Evolutionary conservation across 345 rosid genomes (phyloP), one percentile per base, ranked within the genome.

Genomic region (Kandelia obovata): DNA sequence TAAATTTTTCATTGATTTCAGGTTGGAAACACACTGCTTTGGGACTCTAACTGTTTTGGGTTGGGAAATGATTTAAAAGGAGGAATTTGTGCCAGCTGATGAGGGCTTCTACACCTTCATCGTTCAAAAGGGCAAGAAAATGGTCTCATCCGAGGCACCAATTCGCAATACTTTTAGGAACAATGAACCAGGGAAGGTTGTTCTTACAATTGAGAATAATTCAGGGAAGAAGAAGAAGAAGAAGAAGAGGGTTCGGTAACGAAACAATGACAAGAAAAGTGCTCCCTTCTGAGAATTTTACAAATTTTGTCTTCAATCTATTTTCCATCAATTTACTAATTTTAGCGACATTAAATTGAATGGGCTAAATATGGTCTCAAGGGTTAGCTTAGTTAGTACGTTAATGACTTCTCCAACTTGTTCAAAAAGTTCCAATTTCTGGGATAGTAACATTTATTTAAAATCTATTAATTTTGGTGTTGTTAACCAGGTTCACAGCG

Each of bases 61-160:
- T 15, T 84, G 98, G 96, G 95, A 92, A 84, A 95, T 89, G 80
- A 82, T 71, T 57, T 92, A 90, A 89, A 90, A 88, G 84, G 98
- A 86, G 68, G 98, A 92, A 72, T 92, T 90, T 67, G 88, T 86
- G 37, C 95, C 95, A 1, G 34, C 23, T 4, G 90, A 84, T 31
- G 95, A 86, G 56, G 96, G 92, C 5, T 85, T 94, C 1, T 92
- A 88, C 89, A 84, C 92, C 9, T 55, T 92, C 1, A 84, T 92
- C 21, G 86, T 92, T 11, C 86, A 83, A 76, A 90, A 92, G 84
- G 73, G 77, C 35, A 89, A 83, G 91, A 88, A 85, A 82, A 75
- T 92, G 35, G 71, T 80, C 46, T 59, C 87, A 19, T 65, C 60
- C 5, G 81, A 83, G 66, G 87, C 73, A 19, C 85, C 96, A 0